phyloP scores from a whole-genome alignment of 2,329 filamentous ascomycete species.

The Annulohypoxylon truncatum region DNA sequence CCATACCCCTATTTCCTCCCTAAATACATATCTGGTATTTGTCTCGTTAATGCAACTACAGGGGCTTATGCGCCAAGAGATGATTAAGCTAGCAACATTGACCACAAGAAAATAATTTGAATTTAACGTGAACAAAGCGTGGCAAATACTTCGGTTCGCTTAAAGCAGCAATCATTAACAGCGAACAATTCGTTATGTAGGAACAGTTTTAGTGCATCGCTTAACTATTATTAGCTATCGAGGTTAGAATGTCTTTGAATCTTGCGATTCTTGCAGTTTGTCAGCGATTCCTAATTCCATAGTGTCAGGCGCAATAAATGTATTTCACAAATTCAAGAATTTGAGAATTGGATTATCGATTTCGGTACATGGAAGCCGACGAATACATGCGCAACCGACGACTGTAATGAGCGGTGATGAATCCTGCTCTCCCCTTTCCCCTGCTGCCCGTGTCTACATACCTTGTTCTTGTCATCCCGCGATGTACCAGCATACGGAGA shows the following conservation, averaged over 20 bases:
- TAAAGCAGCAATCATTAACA: constrained; percentile 28
- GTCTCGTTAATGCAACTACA: constrained; percentile 16
- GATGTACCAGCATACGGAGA: constrained; percentile 44
- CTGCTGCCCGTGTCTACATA: constrained; percentile 20
- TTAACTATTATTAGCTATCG: constrained; percentile 32
- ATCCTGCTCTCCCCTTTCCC: constrained; percentile 27
- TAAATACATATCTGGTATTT: not conserved
- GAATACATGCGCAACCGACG: constrained; percentile 12
- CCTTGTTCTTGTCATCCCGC: constrained; percentile 38
- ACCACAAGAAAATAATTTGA: not conserved
- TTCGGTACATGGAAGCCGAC: constrained; percentile 14
- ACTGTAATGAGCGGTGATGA: constrained; percentile 34
- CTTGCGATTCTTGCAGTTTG: constrained; percentile 18
- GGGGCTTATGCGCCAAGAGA: constrained; percentile 11
- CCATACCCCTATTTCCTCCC: constrained; percentile 10
- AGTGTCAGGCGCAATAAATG: too few species aligned
- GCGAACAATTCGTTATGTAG: not conserved
- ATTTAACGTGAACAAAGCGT: constrained; percentile 1
- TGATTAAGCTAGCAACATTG: constrained; percentile 6
- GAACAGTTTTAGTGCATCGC: constrained; percentile 15
- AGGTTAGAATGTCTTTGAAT: not conserved
- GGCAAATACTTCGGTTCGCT: constrained; percentile 3
- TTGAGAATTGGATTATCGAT: constrained; percentile 15
- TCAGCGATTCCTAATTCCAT: constrained; percentile 23
- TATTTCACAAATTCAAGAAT: constrained; percentile 1